Evolutionary conservation across 352 stramenopile genomes (phyloP).

Genomic region (Phytophthora fragariae): DNA sequence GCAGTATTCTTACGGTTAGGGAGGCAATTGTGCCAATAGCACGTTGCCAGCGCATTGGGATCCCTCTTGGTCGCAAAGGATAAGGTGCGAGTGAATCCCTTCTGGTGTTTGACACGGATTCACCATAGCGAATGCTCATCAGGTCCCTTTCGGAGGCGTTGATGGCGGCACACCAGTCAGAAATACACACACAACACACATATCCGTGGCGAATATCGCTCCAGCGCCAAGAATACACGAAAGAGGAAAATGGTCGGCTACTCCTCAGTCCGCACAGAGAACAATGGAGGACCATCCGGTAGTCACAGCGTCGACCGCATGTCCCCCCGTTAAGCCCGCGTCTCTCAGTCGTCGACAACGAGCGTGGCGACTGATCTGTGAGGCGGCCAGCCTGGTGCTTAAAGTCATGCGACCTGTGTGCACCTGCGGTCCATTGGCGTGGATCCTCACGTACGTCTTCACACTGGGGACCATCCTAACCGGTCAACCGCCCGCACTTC

Average conservation of each 20-base stretch:
- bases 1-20: too few species aligned
- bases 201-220: not conserved
- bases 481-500: constrained; percentile 3
- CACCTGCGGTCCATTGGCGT: constrained; percentile 1
- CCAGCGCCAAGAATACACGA: constrained; percentile 1
- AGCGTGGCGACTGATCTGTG: not conserved
- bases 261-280: not conserved
- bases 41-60: constrained; percentile 13
- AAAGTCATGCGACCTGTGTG: constrained; percentile 4
- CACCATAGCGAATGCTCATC: not conserved
- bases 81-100: constrained; percentile 3
- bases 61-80: constrained; percentile 20
- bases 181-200: too few species aligned
- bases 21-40: not conserved
- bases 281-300: not conserved
- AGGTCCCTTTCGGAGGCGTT: too few species aligned
- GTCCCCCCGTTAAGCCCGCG: not conserved
- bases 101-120: constrained; percentile 9
- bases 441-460: constrained; percentile 10
- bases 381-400: not conserved
- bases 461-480: constrained; percentile 13
- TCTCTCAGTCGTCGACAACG: not conserved
- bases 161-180: too few species aligned
- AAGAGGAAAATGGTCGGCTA: not conserved
- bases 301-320: not conserved